phyloP scores from a whole-genome alignment of 371 early-diverging fungal genomes.

The Fennellomyces sp. region DNA sequence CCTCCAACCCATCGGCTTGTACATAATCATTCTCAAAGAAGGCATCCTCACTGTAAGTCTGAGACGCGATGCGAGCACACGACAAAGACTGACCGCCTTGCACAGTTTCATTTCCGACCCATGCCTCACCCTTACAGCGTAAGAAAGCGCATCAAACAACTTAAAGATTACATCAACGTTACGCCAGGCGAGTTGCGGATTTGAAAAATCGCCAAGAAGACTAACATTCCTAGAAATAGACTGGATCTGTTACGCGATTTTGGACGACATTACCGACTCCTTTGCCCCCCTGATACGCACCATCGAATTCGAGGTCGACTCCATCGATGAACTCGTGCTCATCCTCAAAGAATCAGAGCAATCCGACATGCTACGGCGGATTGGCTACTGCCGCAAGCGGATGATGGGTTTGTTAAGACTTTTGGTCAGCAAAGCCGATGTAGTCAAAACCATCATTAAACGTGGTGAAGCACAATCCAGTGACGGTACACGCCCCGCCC shows the following conservation, averaged over 20 bases:
- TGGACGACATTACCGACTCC: conserved; percentile 86
- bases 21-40: conserved; percentile 82
- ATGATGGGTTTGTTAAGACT: conserved; percentile 80
- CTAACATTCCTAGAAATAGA: conserved; percentile 42
- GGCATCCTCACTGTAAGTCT: conserved; percentile 81
- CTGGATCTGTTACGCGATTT: conserved; percentile 89
- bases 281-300: conserved; percentile 82
- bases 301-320: conserved; percentile 87
- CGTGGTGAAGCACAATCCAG: conserved; percentile 62
- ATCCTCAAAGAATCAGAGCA: conserved; percentile 88
- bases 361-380: conserved; percentile 85
- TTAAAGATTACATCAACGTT: conserved; percentile 65
- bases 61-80: too few species aligned
- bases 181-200: conserved; percentile 53
- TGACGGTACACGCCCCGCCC: conserved; percentile 40
- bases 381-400: conserved; percentile 81
- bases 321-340: conserved; percentile 90
- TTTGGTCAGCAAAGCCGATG: conserved; percentile 79
- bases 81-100: too few species aligned
- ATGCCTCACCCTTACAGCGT: conserved; percentile 78
- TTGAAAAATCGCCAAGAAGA: not conserved
- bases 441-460: conserved; percentile 79
- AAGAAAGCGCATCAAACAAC: conserved; percentile 73
- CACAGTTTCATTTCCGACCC: conserved; percentile 73
- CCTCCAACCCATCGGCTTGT: conserved; percentile 80